Evolutionary conservation across 2,329 filamentous ascomycete species (phyloP).

Genomic region (Penicillium sp.): DNA sequence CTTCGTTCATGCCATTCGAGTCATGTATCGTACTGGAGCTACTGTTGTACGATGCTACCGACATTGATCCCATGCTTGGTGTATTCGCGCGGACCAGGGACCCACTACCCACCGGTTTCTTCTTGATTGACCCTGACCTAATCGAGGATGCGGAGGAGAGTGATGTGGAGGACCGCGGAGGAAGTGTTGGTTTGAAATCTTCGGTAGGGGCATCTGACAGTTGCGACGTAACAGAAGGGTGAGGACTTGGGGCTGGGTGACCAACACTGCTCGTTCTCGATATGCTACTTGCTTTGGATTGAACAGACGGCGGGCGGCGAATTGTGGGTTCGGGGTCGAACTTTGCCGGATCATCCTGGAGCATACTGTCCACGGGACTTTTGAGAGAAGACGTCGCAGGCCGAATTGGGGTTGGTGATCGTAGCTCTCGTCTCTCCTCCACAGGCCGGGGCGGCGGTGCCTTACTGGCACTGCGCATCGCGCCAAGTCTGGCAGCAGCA

Average conservation of each 20-base stretch:
- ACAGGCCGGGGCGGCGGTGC: conserved; percentile 14
- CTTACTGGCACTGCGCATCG: conserved; percentile 23
- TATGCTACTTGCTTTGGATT: conserved; percentile 14
- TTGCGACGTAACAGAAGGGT: conserved; percentile 19
- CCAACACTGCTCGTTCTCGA: conserved; percentile 15
- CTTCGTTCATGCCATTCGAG: conserved; percentile 35
- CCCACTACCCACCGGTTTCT: conserved; percentile 11
- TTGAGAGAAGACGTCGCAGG: conserved; percentile 8
- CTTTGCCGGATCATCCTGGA: conserved; percentile 14
- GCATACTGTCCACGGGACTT: conserved; percentile 11
- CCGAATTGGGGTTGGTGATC: conserved; percentile 31
- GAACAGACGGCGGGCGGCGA: conserved; percentile 13
- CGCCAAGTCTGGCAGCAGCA: conserved; percentile 19
- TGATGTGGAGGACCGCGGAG: conserved; percentile 23
- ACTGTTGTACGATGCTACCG: conserved; percentile 29
- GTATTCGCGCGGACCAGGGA: conserved; percentile 25
- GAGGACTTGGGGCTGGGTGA: conserved; percentile 13
- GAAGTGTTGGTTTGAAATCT: conserved; percentile 30
- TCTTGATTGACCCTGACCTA: conserved; percentile 7
- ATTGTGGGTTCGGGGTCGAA: conserved; percentile 8
- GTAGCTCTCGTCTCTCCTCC: conserved; percentile 23
- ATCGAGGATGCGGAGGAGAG: conserved; percentile 8
- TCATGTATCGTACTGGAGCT: conserved; percentile 31
- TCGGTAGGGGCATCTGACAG: conserved; percentile 17
- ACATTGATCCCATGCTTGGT: conserved; percentile 32